phyloP scores from a whole-genome alignment of 2,329 filamentous ascomycete species.

The Blastomyces parvus region DNA sequence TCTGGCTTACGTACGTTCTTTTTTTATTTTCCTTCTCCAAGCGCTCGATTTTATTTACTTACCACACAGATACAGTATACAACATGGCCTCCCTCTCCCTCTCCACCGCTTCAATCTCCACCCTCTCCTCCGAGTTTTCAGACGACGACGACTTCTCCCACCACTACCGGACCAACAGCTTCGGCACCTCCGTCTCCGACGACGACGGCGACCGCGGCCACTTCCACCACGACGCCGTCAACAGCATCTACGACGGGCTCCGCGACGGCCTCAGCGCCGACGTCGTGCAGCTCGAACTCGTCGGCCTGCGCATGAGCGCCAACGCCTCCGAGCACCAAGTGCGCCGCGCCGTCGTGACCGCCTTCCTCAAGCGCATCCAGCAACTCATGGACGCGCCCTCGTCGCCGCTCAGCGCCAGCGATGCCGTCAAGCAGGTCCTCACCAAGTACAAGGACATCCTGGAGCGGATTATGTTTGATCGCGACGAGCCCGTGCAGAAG shows the following conservation, averaged over 20 bases:
- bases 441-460: slow-evolving; percentile 55
- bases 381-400: slow-evolving; percentile 51
- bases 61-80: slow-evolving; percentile 35
- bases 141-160: slow-evolving; percentile 30
- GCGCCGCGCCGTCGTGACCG: slow-evolving; percentile 72
- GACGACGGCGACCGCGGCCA: slow-evolving; percentile 64
- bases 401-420: slow-evolving; percentile 50
- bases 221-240: slow-evolving; percentile 81
- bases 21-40: not conserved
- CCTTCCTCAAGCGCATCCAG: slow-evolving; percentile 71
- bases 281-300: slow-evolving; percentile 89
- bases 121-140: slow-evolving; percentile 48
- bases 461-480: slow-evolving; percentile 50
- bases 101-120: slow-evolving; percentile 52
- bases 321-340: slow-evolving; percentile 86
- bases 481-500: slow-evolving; percentile 40
- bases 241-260: slow-evolving; percentile 77
- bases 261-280: slow-evolving; percentile 61
- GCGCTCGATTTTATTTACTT: slow-evolving; percentile 7
- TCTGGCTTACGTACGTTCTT: slow-evolving; percentile 16
- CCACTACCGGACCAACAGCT: slow-evolving; percentile 58
- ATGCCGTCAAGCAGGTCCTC: slow-evolving; percentile 56
- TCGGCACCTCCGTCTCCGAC: slow-evolving; percentile 62
- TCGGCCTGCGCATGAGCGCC: slow-evolving; percentile 79
- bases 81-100: slow-evolving; percentile 40